Base-by-base conservation (phyloP, 495 filamentous ascomycete genomes). In the Chaetomium tenue region DNA sequence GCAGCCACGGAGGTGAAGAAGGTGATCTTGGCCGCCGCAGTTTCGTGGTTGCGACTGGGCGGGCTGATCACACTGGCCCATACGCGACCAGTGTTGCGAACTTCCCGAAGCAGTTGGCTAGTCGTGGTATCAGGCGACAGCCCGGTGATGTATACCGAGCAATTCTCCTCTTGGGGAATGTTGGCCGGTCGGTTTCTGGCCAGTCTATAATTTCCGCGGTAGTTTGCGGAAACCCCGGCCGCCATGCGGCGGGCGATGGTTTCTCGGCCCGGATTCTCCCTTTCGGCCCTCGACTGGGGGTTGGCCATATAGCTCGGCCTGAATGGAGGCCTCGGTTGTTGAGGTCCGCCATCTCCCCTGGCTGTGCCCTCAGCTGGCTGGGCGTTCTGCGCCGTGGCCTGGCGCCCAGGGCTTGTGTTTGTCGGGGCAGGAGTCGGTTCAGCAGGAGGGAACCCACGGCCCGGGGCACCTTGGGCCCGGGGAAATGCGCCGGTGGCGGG, bases 101-200 rank as follows among this genome's bases (percentile, higher is more conserved):
- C 70, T 2, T 65, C 16, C 0, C 54, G 46, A 0, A 79, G 71
- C 0, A 80, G 70, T n/a, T 70, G 40, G 2, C 60, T 12, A 48
- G 61, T 59, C 0, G 68, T 74, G 37, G 74, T 64, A 2, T 53
- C 30, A 0, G 71, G 61, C 0, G 76, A 73, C 0, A 80, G 66
- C 9, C 71, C 70, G 0, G 69, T 74, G 0, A 79, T 50, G 70
- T 70, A 80, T 0, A 80, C 64, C 0, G 77, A 71, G 20, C 72
- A 76, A 61, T 74, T 77, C 0, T 66, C 23, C 3, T 70, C 57
- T 12, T 68, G 61, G 0, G 71, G 60, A 33, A 80, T 73, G 40
- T 71, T 23, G 0, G 75, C 77, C 0, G 72, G 70, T 22, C 63
- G 65, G 67, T 78, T 77, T 0, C 33, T 28, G 9, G 46, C 20